Base-by-base conservation (phyloP, 2,329 filamentous ascomycete genomes). In the Dactylellina haptotyla region DNA sequence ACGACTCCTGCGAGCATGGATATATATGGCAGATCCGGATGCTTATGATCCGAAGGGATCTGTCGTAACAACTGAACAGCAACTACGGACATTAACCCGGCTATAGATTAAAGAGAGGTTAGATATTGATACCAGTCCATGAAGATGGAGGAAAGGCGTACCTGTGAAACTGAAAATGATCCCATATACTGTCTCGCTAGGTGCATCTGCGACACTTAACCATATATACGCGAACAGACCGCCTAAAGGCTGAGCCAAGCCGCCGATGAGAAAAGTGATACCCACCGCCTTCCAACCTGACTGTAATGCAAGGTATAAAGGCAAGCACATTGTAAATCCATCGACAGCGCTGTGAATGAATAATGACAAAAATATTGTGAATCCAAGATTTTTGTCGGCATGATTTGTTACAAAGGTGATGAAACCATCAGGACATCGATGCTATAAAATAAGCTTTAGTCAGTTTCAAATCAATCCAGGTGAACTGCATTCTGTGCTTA, bases 291-390 rank as follows among this genome's bases (percentile, higher is more conserved):
- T 90, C 79, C 87, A 83, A 48, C 93, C 89, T 69, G 89, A 94
- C 75, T 89, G 87, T 30, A 97, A 87, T 0, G 95, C 95, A 78
- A 99, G 90, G 81, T 96, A 99, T 0, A 99, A 84, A 0, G 95
- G 95, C 0, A 99, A 83, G 0, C 93, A 92, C 86, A 99, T 90
- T 75, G 93, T 92, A 80, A 98, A 98, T 1, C 95, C 95, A 82
- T 99, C 95, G 26, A 92, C 93, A 78, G 99, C 96, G 82, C 98
- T 99, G 85, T 99, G 95, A 70, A 99, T 94, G 79, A 97, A 97
- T 5, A 99, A 86, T 0, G 95, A 94, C 81, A 98, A 87, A 82
- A 99, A 99, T 62, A 99, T 92, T 58, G 91, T 90, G 81, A 97
- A 88, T 18, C 95, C 95, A 0, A 99, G 87, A 0, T 86, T 84